Evolutionary conservation across 2,329 filamentous ascomycete species (phyloP).

Genomic region (Nemania bipapillata): DNA sequence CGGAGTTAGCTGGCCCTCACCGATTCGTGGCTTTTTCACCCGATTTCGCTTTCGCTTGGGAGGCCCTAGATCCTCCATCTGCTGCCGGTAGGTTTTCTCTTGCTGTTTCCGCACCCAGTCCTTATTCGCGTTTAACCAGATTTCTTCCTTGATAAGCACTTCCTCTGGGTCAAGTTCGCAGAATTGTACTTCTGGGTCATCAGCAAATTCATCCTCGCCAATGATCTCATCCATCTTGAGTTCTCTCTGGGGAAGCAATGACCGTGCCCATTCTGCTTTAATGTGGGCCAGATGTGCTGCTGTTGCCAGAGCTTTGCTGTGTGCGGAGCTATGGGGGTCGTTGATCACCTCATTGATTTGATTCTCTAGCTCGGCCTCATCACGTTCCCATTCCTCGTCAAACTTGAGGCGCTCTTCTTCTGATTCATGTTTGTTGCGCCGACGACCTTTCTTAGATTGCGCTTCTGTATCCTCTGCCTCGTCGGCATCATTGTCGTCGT

Average conservation of each 20-base stretch:
- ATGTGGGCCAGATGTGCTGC: slow-evolving; percentile 67
- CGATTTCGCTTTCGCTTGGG: slow-evolving; percentile 68
- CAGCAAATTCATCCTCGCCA: slow-evolving; percentile 82
- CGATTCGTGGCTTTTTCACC: slow-evolving; percentile 64
- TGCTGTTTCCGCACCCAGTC: slow-evolving; percentile 91
- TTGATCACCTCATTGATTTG: slow-evolving; percentile 78
- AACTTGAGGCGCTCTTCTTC: slow-evolving; percentile 62
- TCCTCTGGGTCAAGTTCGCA: slow-evolving; percentile 81
- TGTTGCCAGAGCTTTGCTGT: slow-evolving; percentile 67
- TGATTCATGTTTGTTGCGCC: slow-evolving; percentile 33
- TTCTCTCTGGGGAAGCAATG: slow-evolving; percentile 59
- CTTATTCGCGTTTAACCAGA: slow-evolving; percentile 95
- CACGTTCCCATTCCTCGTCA: slow-evolving; percentile 70
- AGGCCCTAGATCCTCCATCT: slow-evolving; percentile 64
- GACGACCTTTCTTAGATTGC: slow-evolving; percentile 30
- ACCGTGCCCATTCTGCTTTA: slow-evolving; percentile 63
- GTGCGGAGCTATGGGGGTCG: slow-evolving; percentile 65
- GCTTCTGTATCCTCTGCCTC: slow-evolving; percentile 49
- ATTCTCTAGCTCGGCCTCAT: slow-evolving; percentile 73
- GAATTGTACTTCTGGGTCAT: slow-evolving; percentile 86
- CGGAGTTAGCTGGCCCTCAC: slow-evolving; percentile 72
- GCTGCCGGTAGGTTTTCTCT: slow-evolving; percentile 80
- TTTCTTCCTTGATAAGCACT: slow-evolving; percentile 82
- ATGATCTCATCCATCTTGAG: slow-evolving; percentile 73
- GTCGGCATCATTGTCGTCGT: slow-evolving; percentile 51